A percentile compares a stretch with the other conserved stretches of the same genome.
phyloP scores from a whole-genome alignment of 768 basidiomycete species.

The Infundibulicybe gibba region DNA sequence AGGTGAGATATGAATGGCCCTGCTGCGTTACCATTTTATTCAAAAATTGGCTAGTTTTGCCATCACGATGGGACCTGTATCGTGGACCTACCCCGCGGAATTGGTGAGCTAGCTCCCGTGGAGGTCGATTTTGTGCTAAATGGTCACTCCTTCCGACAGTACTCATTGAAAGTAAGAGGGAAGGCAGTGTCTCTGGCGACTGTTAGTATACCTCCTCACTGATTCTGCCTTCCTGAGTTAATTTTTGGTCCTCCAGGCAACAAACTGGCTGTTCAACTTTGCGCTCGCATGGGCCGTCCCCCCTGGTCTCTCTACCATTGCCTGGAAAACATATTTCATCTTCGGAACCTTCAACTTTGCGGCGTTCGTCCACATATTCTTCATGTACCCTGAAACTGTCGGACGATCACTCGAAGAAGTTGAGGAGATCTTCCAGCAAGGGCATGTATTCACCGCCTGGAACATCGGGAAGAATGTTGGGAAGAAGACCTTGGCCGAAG shows the following conservation, averaged over 20 bases:
- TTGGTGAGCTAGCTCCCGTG: conserved; percentile 26
- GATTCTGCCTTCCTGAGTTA: not conserved
- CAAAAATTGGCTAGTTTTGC: conserved; percentile 43
- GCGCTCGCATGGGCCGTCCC: conserved; percentile 76
- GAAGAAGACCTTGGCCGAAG: conserved; percentile 54
- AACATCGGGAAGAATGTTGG: conserved; percentile 58
- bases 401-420: conserved; percentile 75
- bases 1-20: conserved; percentile 17
- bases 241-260: conserved; percentile 42
- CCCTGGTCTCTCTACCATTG: conserved; percentile 61
- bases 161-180: conserved; percentile 60
- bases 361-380: conserved; percentile 66
- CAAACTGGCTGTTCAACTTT: conserved; percentile 69
- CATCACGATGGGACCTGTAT: conserved; percentile 73
- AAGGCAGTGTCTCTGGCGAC: conserved; percentile 55
- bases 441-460: conserved; percentile 72
- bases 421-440: conserved; percentile 72
- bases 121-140: not conserved
- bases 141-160: conserved; percentile 21
- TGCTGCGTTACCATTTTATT: not conserved
- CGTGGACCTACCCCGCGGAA: conserved; percentile 74
- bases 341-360: conserved; percentile 77
- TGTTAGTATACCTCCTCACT: conserved; percentile 13
- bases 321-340: conserved; percentile 75
- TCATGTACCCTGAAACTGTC: conserved; percentile 80